A percentile compares a stretch with the other conserved stretches of the same genome.
phyloP scores from a whole-genome alignment of 1,284 basidiomycete genomes.

The Cystobasidium sp. region DNA sequence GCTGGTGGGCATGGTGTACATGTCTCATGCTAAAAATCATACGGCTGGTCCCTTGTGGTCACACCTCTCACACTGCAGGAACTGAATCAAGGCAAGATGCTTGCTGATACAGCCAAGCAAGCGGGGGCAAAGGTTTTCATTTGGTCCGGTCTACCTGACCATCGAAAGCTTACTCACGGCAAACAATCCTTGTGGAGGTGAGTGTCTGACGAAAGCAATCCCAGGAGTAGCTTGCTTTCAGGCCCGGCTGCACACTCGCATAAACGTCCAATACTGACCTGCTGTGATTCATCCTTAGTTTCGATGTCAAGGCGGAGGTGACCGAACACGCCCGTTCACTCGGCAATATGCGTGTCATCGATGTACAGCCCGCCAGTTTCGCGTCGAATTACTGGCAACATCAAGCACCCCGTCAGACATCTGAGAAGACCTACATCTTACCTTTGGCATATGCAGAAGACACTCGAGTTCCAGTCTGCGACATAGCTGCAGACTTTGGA shows the following conservation, averaged over 20 bases:
- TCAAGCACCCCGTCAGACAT: slow-evolving; percentile 38
- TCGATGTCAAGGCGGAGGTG: slow-evolving; percentile 47
- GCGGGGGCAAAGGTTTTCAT: slow-evolving; percentile 49
- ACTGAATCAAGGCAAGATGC: slow-evolving; percentile 46
- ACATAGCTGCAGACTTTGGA: slow-evolving; percentile 48
- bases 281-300: not conserved
- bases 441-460: slow-evolving; percentile 43
- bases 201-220: not conserved
- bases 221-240: not conserved
- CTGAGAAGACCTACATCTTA: slow-evolving; percentile 45
- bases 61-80: not conserved
- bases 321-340: slow-evolving; percentile 48
- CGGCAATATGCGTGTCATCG: slow-evolving; percentile 41
- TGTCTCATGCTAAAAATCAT: not conserved
- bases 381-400: slow-evolving; percentile 45
- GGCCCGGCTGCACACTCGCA: not conserved
- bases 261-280: not conserved
- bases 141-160: slow-evolving; percentile 49
- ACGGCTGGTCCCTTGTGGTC: not conserved
- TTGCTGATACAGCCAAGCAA: slow-evolving; percentile 47
- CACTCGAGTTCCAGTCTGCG: slow-evolving; percentile 45
- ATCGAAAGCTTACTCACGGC: slow-evolving; percentile 46
- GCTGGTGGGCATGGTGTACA: not conserved
- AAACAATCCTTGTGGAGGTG: slow-evolving; percentile 45
- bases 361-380: slow-evolving; percentile 49